Base-by-base conservation (phyloP, 1,284 basidiomycete genomes). In the Malassezia sympodialis region DNA sequence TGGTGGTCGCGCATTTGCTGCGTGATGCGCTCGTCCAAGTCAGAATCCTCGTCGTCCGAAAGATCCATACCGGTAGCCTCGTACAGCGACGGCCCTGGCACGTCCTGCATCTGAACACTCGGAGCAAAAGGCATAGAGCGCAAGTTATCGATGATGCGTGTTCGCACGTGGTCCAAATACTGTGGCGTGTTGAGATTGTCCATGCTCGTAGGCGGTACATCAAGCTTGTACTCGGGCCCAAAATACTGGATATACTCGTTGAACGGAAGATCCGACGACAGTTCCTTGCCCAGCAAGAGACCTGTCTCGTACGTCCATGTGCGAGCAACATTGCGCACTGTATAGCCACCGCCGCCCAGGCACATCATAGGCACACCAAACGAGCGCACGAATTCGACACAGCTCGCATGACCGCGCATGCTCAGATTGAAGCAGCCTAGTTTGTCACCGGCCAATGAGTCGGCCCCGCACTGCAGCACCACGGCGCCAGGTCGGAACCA, bases 191-290 rank as follows among this genome's bases (percentile, higher is more conserved):
- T 98, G 69, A 88, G 77, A 73, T 98, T 90, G 60, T 94, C 90
- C 84, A 94, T 89, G 71, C 96, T 96, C 63, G 86, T 96, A 56
- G 81, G 81, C 10, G 84, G 81, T 2, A 98, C 91, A 68, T 96
- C 90, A 27, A 98, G 80, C 64, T 91, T 82, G 77, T 93, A 98
- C 55, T 90, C 81, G 12, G 94, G 94, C 0, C 91, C 93, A 75
- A 91, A 98, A 84, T 91, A 98, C 75, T 96, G 91, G 73, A 96
- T 88, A 76, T 90, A 96, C 67, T 91, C 86, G 76, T 88, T 94
- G 83, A 88, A 96, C 0, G 93, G 93, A 60, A 98, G 46, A 37
- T 75, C 65, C 32, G 82, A 82, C 62, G 87, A 82, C 51, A 96
- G 84, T 70, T 90, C 85, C 44, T 88, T 80, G 1, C 88, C 90